Evolutionary conservation across 768 basidiomycete genomes (phyloP), one percentile per base, ranked within the genome.

Genomic region (Cystobasidium onofrii): DNA sequence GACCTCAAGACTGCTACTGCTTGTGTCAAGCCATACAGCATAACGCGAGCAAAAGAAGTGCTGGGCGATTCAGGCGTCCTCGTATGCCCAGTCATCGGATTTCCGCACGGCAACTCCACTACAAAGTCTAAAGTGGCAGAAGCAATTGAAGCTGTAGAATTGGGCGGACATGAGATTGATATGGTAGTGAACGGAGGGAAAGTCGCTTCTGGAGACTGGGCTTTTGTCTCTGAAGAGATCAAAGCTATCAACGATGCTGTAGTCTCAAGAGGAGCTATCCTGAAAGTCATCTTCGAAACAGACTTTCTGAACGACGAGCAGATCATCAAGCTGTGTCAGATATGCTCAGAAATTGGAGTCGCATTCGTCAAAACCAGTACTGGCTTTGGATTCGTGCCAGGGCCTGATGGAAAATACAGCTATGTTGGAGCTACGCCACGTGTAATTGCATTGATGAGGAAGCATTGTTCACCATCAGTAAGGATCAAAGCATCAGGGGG

Each of bases 101-200:
- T 77, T 57, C 76, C 76, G 12, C 72, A 73, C 20, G 76, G 76
- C 36, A 76, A 76, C 41, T 70, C 65, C 15, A 77, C 76, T 3
- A 77, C 76, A 25, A 60, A 18, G 20, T 62, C 64, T 39, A 77
- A 77, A 61, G 76, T 76, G 12, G 67, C 57, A 27, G 76, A 77
- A 65, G 76, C 76, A 18, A 52, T 31, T 7, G 69, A 73, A 52
- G 75, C 75, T 9, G 73, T 73, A 1, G 41, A 46, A 29, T 41
- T 43, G 10, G 76, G 74, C 18, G 72, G 73, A 27, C 41, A 61
- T 31, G 76, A 77, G 69, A 75, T 77, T 27, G 76, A 77, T 64
- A 75, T 76, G 73, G 76, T 77, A 1, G 76, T 77, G 55, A 77
- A 77, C 54, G 54, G 76, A 17, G 76, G 76, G 13, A 77, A 77